Base-by-base conservation (phyloP, 1,284 basidiomycete species). In the Sanguinoderma infundibulare region DNA sequence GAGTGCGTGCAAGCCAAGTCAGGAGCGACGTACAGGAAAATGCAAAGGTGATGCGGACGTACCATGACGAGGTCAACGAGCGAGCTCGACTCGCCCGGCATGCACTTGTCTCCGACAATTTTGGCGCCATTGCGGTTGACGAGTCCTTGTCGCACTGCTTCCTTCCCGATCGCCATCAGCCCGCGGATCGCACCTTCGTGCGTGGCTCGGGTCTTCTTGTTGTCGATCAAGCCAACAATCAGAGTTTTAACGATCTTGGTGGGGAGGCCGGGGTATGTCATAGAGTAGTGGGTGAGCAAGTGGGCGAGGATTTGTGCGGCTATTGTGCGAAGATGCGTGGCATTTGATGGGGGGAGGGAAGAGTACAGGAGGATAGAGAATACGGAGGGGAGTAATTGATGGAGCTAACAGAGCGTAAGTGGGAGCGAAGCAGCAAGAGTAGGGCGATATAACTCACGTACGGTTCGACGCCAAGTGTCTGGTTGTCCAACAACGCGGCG, bases 241-340 rank as follows among this genome's bases (percentile, higher is more conserved):
- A 99, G 84, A 0, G 97, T 98, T 71, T 97, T 96, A 77, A 96
- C 92, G 52, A 98, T 91, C 9, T 97, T 90, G 34, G 93, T 91
- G 6, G 91, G 88, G 17, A 96, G 83, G 0, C 92, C 91, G 0
- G 94, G 92, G 72, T 96, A 97, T 1, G 84, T 92, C 47, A 85
- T 94, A n/a, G 84, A 94, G 69, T 87, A 89, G 71, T 84, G 87
- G 12, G 81, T 94, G 67, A 87, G 83, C 8, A 98, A 80, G 65
- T 89, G 89, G 0, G 91, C 89, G 0, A 99, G 85, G 0, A 95
- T 92, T 60, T 95, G 90, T 1, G 95, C 84, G 1, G 95, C 91
- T 5, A 86, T 82, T 2, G 84, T 88, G 22, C 94, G 89, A 36
- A 96, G 81, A 50, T 88, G 87, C 0, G 82, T 81, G 6, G 74